Conservation (phyloP, 352 stramenopile genomes). For the Phytophthora pinifolia region DNA sequence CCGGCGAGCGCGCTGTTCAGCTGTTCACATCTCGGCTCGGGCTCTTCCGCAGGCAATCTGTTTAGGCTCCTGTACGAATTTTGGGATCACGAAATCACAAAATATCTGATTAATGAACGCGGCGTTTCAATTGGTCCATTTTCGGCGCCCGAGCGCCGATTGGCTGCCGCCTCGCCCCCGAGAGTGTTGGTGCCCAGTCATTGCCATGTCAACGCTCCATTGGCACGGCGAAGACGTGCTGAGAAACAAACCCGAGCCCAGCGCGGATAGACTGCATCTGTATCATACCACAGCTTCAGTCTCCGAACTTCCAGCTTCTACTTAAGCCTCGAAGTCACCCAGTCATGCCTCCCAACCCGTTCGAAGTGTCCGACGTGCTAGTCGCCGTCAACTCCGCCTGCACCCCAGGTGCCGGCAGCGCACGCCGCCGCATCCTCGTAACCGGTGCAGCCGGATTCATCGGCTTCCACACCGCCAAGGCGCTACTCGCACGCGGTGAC, state of each 20-base stretch:
- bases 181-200: constrained; percentile 18
- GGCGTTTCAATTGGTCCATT: constrained; percentile 9
- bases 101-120: constrained; percentile 19
- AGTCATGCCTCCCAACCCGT: constrained; percentile 29
- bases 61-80: constrained; percentile 15
- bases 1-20: not conserved
- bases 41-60: constrained; percentile 9
- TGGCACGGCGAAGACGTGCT: constrained; percentile 7
- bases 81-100: constrained; percentile 16
- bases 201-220: not conserved
- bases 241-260: not conserved
- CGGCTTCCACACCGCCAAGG: constrained; percentile 93
- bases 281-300: constrained; percentile 7
- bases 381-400: constrained; percentile 7
- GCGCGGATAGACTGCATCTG: not conserved
- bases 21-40: constrained; percentile 1
- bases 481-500: constrained; percentile 85
- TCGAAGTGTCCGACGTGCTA: constrained; percentile 18
- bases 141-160: not conserved
- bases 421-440: constrained; percentile 55
- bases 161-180: constrained; percentile 1
- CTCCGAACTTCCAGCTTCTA: not conserved
- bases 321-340: constrained; percentile 3
- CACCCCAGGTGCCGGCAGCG: not conserved
- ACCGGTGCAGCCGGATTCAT: constrained; percentile 98